A percentile compares a stretch with the other conserved stretches of the same genome.
These are phyloP conservation scores for Tarenaya hassleriana DNA, from an alignment of 345 rosid genomes.

Conservation along the genomic window DNA sequence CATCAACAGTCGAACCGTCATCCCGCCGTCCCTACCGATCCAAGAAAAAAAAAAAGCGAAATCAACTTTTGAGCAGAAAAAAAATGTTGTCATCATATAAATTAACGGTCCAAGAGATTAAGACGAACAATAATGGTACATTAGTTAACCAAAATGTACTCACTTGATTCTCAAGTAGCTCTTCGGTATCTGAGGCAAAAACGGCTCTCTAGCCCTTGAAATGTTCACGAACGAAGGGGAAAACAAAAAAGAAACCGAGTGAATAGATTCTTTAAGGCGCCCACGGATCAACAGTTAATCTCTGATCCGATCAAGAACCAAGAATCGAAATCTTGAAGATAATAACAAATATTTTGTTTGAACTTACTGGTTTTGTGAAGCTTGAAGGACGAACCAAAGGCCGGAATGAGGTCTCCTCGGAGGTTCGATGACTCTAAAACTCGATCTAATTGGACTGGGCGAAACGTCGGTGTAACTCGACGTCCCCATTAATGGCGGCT, in stretches of 20 bases:
- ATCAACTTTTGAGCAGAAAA: no score
- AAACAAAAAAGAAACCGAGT: neutral
- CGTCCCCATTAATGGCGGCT: constrained; percentile 32
- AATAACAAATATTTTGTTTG: neutral
- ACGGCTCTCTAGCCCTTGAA: constrained; percentile 58
- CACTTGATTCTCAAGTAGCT: constrained; percentile 99
- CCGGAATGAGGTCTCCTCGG: constrained; percentile 78
- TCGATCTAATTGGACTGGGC: constrained; percentile 60
- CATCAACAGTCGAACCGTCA: constrained; percentile 84
- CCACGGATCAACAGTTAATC: neutral
- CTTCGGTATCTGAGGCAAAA: constrained; percentile 89
- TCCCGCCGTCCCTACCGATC: constrained; percentile 80
- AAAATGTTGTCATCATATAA: no score
- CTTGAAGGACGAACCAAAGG: constrained; percentile 90
- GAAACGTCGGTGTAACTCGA: constrained; percentile 33
- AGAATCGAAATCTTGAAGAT: neutral
- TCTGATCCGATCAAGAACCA: no score
- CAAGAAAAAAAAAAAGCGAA: constrained; percentile 23
- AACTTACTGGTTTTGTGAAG: constrained; percentile 92
- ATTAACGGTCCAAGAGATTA: no score
- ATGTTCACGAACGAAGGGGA: constrained; percentile 15
- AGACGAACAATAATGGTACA: no score
- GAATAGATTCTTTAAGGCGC: neutral
- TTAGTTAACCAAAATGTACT: constrained; percentile 10
- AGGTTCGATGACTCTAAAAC: constrained; percentile 69